A percentile compares a stretch with the other conserved stretches of the same genome.
Conservation (phyloP, 2,329 filamentous ascomycete species). For the Cryoendolithus antarcticus region DNA sequence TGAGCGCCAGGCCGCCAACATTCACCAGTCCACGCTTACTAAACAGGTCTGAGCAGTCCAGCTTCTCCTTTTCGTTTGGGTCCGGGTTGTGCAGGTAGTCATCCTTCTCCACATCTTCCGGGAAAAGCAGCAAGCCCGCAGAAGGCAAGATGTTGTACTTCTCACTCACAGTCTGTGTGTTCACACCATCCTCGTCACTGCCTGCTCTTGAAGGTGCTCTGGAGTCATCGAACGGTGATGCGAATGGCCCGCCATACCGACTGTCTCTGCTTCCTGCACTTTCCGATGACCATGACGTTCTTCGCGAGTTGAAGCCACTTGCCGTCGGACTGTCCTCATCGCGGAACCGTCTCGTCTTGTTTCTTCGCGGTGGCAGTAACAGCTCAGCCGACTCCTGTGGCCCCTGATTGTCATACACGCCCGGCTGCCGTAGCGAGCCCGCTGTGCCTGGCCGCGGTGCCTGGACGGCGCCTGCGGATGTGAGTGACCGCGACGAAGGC, state of each 20-base stretch:
- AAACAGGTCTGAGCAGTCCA: conserved; percentile 48
- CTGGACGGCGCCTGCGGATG: conserved; percentile 15
- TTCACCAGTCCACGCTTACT: conserved; percentile 53
- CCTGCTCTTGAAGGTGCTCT: conserved; percentile 45
- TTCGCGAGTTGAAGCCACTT: conserved; percentile 44
- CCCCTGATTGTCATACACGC: conserved; percentile 8
- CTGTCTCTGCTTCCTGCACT: conserved; percentile 40
- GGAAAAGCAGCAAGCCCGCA: conserved; percentile 53
- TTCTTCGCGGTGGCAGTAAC: conserved; percentile 37
- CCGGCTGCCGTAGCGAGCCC: conserved; percentile 17
- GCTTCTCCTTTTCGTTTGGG: conserved; percentile 48
- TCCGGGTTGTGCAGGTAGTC: conserved; percentile 61
- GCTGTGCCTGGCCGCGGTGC: conserved; percentile 25
- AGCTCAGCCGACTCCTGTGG: conserved; percentile 36
- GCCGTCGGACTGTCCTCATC: conserved; percentile 40
- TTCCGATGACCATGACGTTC: conserved; percentile 55
- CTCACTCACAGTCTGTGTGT: conserved; percentile 60
- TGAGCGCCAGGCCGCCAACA: conserved; percentile 47
- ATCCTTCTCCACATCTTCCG: conserved; percentile 62
- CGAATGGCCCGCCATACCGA: conserved; percentile 35
- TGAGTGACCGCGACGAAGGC: conserved; percentile 33
- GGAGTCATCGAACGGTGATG: conserved; percentile 48
- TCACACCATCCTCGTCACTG: conserved; percentile 54
- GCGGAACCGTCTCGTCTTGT: conserved; percentile 37
- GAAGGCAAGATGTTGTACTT: conserved; percentile 63